Evolutionary conservation across 306 rosid genomes (phyloP), one percentile per base, ranked within the genome.

Genomic region (Corylus avellana): DNA sequence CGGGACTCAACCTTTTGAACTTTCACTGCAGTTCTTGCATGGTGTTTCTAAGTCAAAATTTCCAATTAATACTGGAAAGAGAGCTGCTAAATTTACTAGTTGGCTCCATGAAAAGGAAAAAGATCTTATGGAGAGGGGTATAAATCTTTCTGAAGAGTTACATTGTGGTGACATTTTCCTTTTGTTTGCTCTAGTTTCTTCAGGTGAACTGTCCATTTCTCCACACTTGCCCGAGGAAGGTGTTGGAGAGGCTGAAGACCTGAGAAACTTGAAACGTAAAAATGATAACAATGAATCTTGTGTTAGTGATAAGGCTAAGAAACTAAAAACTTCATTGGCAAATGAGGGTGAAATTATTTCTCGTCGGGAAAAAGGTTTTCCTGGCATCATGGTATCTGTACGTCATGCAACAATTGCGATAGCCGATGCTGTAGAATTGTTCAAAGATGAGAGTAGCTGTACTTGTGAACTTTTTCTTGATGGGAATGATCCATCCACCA

Each of bases 361-460:
- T 86, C 98, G 99, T 37, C 89, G 94, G 57, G 99, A 95, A 81
- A 93, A 95, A 87, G 99, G 99, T 82, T 95, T 93, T 87, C 98
- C 97, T 1, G 97, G 98, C 73, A 86, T 93, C 66, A 48, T 74
- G 77, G 83, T 91, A 75, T 87, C 93, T 72, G 87, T 85, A 32
- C 51, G 39, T 61, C 87, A 75, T 58, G 74, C 85, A 37, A 73
- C 82, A 83, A 78, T 93, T 74, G 77, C 93, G 75, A 85, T 78
- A 66, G 88, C 91, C 55, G 84, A 88, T 70, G 82, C 86, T 78
- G 63, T 92, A 80, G 88, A 91, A 51, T 78, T 91, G 79, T 86
- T 89, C 70, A 79, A 68, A 75, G 91, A 81, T 56, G 73, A 86
- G 69, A 84, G 85, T 64, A 61, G 72, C 77, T 39, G 78, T 78